Evolutionary conservation across 1,284 basidiomycete genomes (phyloP).

Genomic region (Chondrostereum purpureum): DNA sequence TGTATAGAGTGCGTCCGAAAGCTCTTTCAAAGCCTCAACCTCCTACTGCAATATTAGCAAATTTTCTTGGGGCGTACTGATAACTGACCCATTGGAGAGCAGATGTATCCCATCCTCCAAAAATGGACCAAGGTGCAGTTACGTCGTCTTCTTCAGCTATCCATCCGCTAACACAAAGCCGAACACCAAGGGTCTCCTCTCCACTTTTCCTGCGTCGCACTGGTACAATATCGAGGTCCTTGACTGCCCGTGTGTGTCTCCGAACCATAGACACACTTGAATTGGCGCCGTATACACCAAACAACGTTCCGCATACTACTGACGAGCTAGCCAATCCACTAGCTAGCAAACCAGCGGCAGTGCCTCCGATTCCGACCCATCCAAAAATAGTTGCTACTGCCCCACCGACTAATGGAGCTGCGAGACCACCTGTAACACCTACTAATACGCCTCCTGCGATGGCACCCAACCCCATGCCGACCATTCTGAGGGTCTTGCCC

Average conservation of each 20-base stretch:
- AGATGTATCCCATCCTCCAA: slow-evolving; percentile 47
- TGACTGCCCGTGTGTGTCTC: slow-evolving; percentile 45
- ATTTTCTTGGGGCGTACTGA: background rate
- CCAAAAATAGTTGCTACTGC: slow-evolving; percentile 43
- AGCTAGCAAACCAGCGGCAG: slow-evolving; percentile 44
- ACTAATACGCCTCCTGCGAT: slow-evolving; percentile 50
- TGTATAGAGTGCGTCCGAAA: slow-evolving; percentile 41
- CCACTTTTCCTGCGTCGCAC: slow-evolving; percentile 24
- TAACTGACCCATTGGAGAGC: slow-evolving; percentile 50
- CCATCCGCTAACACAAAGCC: slow-evolving; percentile 56
- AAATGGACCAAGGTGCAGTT: slow-evolving; percentile 46
- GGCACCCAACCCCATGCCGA: slow-evolving; percentile 48
- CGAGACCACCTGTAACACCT: slow-evolving; percentile 49
- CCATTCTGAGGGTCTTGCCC: slow-evolving; percentile 34
- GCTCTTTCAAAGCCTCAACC: slow-evolving; percentile 43
- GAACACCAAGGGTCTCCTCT: slow-evolving; percentile 43
- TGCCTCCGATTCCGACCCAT: slow-evolving; percentile 48
- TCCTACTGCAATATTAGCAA: slow-evolving; percentile 30
- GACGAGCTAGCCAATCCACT: slow-evolving; percentile 50
- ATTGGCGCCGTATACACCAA: slow-evolving; percentile 51
- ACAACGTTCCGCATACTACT: slow-evolving; percentile 50
- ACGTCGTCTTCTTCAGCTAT: slow-evolving; percentile 38
- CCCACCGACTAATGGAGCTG: slow-evolving; percentile 54
- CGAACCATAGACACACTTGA: slow-evolving; percentile 42
- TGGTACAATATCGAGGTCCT: slow-evolving; percentile 47